phyloP scores from a whole-genome alignment of 495 filamentous ascomycete species.

The Hypomontagnella submonticulosa region DNA sequence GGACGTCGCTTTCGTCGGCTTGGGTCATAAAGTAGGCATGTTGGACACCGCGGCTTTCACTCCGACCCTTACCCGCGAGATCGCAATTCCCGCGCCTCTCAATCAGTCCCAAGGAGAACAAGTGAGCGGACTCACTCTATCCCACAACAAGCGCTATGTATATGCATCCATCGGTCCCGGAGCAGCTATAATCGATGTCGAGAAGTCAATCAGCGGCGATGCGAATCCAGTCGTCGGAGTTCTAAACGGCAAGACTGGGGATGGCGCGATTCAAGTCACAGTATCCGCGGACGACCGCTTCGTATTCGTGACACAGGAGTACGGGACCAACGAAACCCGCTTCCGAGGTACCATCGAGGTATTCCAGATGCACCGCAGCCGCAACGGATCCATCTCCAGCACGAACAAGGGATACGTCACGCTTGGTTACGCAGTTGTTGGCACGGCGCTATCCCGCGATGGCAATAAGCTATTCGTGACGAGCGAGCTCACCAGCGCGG shows the following conservation, averaged over 20 bases:
- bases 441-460: conserved; percentile 40
- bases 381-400: conserved; percentile 30
- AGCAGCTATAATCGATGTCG: conserved; percentile 33
- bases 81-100: conserved; percentile 23
- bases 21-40: conserved; percentile 29
- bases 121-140: conserved; percentile 30
- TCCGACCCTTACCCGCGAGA: conserved; percentile 27
- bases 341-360: conserved; percentile 34
- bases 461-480: conserved; percentile 38
- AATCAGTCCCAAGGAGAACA: conserved; percentile 2
- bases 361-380: conserved; percentile 30
- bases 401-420: conserved; percentile 34
- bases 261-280: conserved; percentile 40
- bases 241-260: conserved; percentile 33
- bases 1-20: conserved; percentile 38
- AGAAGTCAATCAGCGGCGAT: conserved; percentile 35
- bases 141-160: conserved; percentile 30
- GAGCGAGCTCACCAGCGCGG: conserved; percentile 25
- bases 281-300: conserved; percentile 39
- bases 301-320: conserved; percentile 44
- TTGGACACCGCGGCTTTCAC: conserved; percentile 34
- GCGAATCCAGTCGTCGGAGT: conserved; percentile 37
- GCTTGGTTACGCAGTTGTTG: conserved; percentile 36
- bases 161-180: conserved; percentile 33
- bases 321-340: conserved; percentile 28